These are phyloP conservation scores for Lachnellula occidentalis DNA, from an alignment of 2,329 filamentous ascomycete species.

Conservation along the genomic window DNA sequence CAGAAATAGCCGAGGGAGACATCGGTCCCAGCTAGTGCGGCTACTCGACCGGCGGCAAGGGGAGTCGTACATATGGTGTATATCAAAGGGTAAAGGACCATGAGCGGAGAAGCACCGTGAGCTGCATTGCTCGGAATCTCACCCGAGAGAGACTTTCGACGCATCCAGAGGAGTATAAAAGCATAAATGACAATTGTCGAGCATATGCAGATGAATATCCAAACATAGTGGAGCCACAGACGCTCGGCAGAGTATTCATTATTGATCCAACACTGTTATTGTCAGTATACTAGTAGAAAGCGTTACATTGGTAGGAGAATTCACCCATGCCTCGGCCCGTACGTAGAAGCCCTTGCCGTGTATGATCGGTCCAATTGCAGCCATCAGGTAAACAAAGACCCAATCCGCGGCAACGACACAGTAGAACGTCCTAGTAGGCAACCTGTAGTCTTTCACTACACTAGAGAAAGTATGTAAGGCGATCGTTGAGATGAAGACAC, in stretches of 20 bases:
- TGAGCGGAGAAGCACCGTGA: conserved; percentile 38
- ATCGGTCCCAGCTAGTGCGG: conserved; percentile 49
- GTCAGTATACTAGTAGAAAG: neutral
- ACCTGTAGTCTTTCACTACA: conserved; percentile 50
- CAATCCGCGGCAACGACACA: conserved; percentile 44
- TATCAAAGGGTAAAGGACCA: conserved; percentile 62
- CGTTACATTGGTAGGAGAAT: conserved; percentile 16
- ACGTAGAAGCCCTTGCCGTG: conserved; percentile 47
- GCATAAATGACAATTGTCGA: conserved; percentile 44
- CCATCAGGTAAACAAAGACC: conserved; percentile 54
- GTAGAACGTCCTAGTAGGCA: conserved; percentile 48
- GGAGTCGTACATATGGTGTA: conserved; percentile 66
- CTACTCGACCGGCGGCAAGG: conserved; percentile 58
- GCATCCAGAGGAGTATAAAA: conserved; percentile 27
- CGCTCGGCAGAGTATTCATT: conserved; percentile 47
- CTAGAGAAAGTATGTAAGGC: conserved; percentile 61
- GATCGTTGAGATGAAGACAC: conserved; percentile 61
- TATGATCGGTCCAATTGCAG: conserved; percentile 41
- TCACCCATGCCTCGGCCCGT: conserved; percentile 58
- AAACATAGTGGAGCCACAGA: conserved; percentile 58
- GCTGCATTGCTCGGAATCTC: neutral
- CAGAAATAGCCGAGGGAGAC: conserved; percentile 52
- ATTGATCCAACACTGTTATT: conserved; percentile 56
- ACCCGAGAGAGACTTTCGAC: conserved; percentile 3
- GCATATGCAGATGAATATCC: conserved; percentile 52